These are phyloP conservation scores for Chloranthus sessilifolius DNA, from an alignment of 164 flowering plant genomes.

Conservation along the genomic window DNA sequence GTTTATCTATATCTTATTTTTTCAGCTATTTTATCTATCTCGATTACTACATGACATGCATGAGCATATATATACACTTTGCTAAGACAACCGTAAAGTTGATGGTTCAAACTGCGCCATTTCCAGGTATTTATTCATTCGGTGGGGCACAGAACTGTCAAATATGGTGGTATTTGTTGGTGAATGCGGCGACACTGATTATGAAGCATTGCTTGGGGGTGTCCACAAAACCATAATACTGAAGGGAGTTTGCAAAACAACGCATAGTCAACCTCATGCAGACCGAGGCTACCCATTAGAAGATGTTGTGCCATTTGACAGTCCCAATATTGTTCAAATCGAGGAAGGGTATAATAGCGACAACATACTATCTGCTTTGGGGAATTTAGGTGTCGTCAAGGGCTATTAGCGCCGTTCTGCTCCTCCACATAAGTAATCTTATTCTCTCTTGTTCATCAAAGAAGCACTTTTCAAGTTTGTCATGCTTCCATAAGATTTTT, in stretches of 20 bases:
- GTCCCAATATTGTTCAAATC: constrained; percentile 56
- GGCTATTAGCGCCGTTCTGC: constrained; percentile 17
- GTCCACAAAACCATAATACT: constrained; percentile 67
- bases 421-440: no score
- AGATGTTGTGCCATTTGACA: constrained; percentile 67
- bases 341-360: constrained; percentile 33
- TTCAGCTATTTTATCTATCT: no score
- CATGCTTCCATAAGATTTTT: no score
- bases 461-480: no score
- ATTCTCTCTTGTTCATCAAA: no score
- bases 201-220: constrained; percentile 88
- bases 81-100: no score
- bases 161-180: constrained; percentile 83
- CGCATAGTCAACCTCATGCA: constrained; percentile 42
- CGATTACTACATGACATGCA: no score
- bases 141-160: constrained; percentile 83
- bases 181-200: constrained; percentile 89
- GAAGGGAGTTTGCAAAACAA: constrained; percentile 52
- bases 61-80: no score
- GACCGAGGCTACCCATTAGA: constrained; percentile 69
- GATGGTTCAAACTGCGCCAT: no score
- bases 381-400: constrained; percentile 36
- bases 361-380: constrained; percentile 41
- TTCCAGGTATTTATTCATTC: constrained; percentile 66
- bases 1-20: no score